Conservation (phyloP, 108 stramenopile species). For the Schizochytrium sp. region DNA sequence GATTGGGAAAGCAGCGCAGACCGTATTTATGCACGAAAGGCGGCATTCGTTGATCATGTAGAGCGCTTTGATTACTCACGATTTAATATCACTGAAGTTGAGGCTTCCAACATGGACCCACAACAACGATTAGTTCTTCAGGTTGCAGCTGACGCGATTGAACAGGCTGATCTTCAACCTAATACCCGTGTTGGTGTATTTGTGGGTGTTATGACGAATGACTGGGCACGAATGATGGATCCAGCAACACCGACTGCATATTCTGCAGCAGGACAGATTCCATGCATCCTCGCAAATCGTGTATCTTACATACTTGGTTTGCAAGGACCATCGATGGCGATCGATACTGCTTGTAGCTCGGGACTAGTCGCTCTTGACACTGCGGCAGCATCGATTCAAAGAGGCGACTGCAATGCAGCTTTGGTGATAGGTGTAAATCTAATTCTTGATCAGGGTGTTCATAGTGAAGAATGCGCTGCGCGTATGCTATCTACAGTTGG, state of each 20-base stretch:
- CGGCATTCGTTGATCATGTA: conserved; percentile 45
- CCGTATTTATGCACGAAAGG: conserved; percentile 17
- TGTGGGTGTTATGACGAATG: conserved; percentile 64
- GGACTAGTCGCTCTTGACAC: conserved; percentile 28
- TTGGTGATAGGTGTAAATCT: conserved; percentile 55
- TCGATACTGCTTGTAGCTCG: conserved; percentile 59
- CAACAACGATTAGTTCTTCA: conserved; percentile 60
- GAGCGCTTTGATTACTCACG: conserved; percentile 58
- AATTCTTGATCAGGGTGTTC: not conserved
- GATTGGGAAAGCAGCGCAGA: not conserved
- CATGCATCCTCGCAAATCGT: conserved; percentile 26
- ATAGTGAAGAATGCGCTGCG: conserved; percentile 1
- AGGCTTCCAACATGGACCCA: conserved; percentile 63
- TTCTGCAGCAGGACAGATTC: conserved; percentile 38
- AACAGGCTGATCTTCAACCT: not conserved
- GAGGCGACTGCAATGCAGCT: conserved; percentile 4
- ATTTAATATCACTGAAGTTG: conserved; percentile 13
- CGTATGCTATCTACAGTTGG: conserved; percentile 58
- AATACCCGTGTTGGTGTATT: conserved; percentile 56
- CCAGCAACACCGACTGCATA: not conserved
- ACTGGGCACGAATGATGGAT: conserved; percentile 32
- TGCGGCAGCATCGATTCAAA: not conserved
- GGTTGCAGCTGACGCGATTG: conserved; percentile 30
- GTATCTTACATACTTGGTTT: conserved; percentile 56
- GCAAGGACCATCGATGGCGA: conserved; percentile 48